Conservation (phyloP, 805 yeast genomes). For the Monosporozyma unispora region DNA sequence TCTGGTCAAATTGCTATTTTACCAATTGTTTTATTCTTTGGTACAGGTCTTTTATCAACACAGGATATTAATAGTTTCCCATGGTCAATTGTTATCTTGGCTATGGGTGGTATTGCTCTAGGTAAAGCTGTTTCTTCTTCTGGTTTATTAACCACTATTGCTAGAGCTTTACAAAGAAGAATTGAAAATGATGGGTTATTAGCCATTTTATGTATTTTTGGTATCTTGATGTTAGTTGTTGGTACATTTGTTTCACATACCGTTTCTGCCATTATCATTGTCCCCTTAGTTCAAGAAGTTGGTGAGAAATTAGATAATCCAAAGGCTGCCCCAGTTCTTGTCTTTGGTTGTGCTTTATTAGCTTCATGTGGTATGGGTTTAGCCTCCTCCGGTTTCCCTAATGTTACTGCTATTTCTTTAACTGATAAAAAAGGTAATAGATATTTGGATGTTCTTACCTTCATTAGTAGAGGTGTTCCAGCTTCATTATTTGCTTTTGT, state of each 20-base stretch:
- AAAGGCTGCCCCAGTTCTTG: conserved; percentile 49
- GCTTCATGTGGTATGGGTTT: conserved; percentile 95
- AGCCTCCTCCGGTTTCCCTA: conserved; percentile 97
- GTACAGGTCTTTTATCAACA: conserved; percentile 73
- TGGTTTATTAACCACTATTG: conserved; percentile 75
- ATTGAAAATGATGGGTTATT: conserved; percentile 56
- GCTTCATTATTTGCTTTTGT: conserved; percentile 67
- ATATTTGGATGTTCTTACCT: conserved; percentile 70
- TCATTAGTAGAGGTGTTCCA: conserved; percentile 87
- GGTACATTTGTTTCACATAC: conserved; percentile 97
- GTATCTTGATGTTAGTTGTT: conserved; percentile 68
- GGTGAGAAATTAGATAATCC: conserved; percentile 64
- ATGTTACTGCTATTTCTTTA: conserved; percentile 93
- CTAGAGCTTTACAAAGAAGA: conserved; percentile 51
- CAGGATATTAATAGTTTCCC: conserved; percentile 90
- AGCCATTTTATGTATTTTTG: conserved; percentile 72
- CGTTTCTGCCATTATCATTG: conserved; percentile 86
- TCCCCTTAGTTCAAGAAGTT: conserved; percentile 83
- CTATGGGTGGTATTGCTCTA: conserved; percentile 95
- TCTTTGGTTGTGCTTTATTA: conserved; percentile 46
- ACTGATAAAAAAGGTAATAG: conserved; percentile 87
- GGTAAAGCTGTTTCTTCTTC: conserved; percentile 93
- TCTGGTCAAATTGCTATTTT: conserved; percentile 86
- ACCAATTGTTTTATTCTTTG: conserved; percentile 81
- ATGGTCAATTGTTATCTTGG: conserved; percentile 90